These are phyloP conservation scores for Tuber melanosporum DNA, from an alignment of 495 filamentous ascomycete species.

Conservation along the genomic window DNA sequence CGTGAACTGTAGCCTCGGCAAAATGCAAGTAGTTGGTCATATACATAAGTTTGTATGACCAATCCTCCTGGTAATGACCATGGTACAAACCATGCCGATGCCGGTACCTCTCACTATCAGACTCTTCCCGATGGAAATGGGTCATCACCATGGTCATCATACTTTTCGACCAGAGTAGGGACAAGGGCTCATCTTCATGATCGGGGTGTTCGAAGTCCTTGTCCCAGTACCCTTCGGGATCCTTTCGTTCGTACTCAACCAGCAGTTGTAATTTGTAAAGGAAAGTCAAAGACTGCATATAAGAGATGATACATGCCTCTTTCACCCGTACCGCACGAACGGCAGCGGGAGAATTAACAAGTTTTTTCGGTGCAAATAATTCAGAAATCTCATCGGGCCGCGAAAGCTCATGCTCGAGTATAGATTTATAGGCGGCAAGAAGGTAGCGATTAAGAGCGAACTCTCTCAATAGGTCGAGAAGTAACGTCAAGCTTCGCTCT, in stretches of 20 bases:
- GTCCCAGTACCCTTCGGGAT: neutral
- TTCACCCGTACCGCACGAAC: neutral
- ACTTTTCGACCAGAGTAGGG: neutral
- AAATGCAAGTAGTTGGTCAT: neutral
- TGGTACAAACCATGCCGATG: neutral
- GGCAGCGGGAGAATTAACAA: neutral
- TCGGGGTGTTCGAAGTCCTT: constrained; percentile 1
- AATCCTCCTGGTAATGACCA: constrained; percentile 1
- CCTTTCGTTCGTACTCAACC: neutral
- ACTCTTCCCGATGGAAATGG: neutral
- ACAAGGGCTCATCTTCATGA: neutral
- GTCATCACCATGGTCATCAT: constrained; percentile 6
- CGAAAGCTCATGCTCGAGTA: neutral
- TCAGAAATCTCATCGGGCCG: constrained; percentile 1
- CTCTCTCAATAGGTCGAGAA: constrained; percentile 1
- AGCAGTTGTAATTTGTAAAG: constrained; percentile 4
- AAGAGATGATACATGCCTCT: neutral
- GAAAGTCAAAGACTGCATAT: constrained; percentile 1
- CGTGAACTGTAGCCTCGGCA: neutral
- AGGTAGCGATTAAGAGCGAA: constrained; percentile 1
- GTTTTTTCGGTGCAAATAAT: neutral
- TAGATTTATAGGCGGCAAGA: neutral
- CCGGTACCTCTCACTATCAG: neutral
- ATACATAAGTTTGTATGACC: constrained; percentile 3
- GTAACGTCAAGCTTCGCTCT: neutral